Evolutionary conservation across 2,329 filamentous ascomycete species (phyloP), one percentile per base, ranked within the genome.

Genomic region (Sporothrix protearum): DNA sequence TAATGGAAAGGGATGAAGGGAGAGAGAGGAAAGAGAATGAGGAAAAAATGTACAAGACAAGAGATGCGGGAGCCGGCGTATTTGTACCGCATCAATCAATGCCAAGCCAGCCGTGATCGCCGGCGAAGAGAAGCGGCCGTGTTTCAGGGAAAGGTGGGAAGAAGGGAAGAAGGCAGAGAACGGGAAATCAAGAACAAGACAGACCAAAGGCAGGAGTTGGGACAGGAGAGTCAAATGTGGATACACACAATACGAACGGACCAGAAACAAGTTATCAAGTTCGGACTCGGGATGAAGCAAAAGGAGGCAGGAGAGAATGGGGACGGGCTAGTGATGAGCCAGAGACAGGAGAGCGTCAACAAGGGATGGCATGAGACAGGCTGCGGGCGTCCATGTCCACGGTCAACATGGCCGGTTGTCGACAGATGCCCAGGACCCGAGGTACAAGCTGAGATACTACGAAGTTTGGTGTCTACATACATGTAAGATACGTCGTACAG

Each of bases 21-120:
- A 73, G 73, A 55, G 68, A 72, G 75, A 67, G 72, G 57, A 10
- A 66, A 51, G 71, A 61, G 57, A 45, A 39, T 68, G 67, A 72
- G 47, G 68, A 73, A 71, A 71, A 63, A 71, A 74, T 69, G 71
- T 68, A 72, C 49, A 74, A 70, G 33, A 73, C 33, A 71, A 3
- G 51, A 64, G 69, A 64, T 22, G 16, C 0, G 53, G 36, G 42
- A 45, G 9, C 47, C 10, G 25, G 8, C 14, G 33, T 73, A 73
- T 74, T 74, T 74, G 71, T 74, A 72, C 55, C 72, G 70, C 69
- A 71, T 74, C 70, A 70, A 71, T 74, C 70, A 70, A 69, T 57
- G 69, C 69, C 59, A 69, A 68, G 71, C 33, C 68, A 71, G 61
- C 68, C 49, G 42, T 53, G 70, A 74, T 72, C 74, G 71, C 49